Evolutionary conservation across 2,329 filamentous ascomycete genomes (phyloP), one percentile per base, ranked within the genome.

Genomic region (Epichloe typhina): DNA sequence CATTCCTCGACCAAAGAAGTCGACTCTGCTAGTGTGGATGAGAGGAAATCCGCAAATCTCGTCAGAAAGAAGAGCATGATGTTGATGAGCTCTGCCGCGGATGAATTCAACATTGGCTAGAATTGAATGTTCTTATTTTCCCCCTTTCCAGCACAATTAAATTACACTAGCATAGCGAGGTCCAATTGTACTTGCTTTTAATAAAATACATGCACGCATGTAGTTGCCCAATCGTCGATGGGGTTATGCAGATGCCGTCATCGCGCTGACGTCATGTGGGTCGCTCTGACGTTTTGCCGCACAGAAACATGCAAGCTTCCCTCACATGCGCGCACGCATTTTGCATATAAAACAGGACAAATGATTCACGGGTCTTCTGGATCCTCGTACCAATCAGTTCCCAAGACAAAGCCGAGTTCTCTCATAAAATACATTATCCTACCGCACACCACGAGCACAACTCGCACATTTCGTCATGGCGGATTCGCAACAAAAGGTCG

Each of bases 61-160:
- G 73, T 62, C 73, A 80, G 64, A 75, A 79, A 62, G 76, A 81
- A 80, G 55, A 79, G 73, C 65, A 79, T 75, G 66, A 84, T 79
- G 78, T 70, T 80, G 69, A 77, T 77, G 69, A 82, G 79, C 67
- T 79, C 80, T 57, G 73, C 72, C 53, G 77, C 80, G 19, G 74
- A 74, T 56, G 82, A 86, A 67, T 86, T 86, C 61, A 86, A 86
- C 62, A 76, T 86, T 62, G 81, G 81, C 15, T 83, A 68, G 50
- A 33, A 50, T 48, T 5, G 19, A 17, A 13, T 19, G 11, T 5
- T 23, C 2, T 13, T 1, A 8, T 21, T 23, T 46, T 26, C 23
- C 26, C 19, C 13, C 5, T 17, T 1, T 19, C 26, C 4, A 9
- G 8, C 9, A 31, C 26, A 31, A 31, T 4, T 3, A 31, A 31